Percentiles rank a stretch among this genome's conserved stretches.
phyloP scores from a whole-genome alignment of 2,329 filamentous ascomycete genomes.

The Colletotrichum sp. region DNA sequence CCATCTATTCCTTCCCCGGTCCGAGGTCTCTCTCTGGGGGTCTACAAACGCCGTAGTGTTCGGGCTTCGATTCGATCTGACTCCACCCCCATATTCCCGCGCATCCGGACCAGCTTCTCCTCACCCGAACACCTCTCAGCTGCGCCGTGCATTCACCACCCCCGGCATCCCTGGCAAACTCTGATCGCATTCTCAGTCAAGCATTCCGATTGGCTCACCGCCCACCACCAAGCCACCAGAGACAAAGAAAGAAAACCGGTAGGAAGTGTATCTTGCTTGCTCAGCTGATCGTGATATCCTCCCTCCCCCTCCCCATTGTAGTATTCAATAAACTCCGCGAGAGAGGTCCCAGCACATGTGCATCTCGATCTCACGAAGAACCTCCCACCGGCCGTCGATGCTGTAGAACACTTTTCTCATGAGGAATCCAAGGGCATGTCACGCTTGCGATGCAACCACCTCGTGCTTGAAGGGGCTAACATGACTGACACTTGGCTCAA shows the following conservation, averaged over 20 bases:
- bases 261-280: neutral
- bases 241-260: neutral
- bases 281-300: neutral
- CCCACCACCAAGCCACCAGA: neutral
- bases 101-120: neutral
- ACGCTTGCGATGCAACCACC: neutral
- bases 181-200: neutral
- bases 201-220: neutral
- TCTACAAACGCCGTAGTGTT: neutral
- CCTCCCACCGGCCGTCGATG: neutral
- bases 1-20: neutral
- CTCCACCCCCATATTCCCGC: neutral
- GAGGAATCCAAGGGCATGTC: neutral
- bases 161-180: neutral
- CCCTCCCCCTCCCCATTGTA: neutral
- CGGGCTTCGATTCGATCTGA: neutral
- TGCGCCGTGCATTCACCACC: neutral
- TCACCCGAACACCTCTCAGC: neutral
- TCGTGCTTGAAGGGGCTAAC: neutral
- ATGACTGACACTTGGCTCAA: neutral
- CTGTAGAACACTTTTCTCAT: neutral
- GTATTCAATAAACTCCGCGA: neutral
- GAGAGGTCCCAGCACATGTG: neutral
- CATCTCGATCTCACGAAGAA: slow-evolving; percentile 8
- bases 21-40: neutral